Base-by-base conservation (phyloP, 2,329 filamentous ascomycete genomes). In the Geoglossum cookeanum region DNA sequence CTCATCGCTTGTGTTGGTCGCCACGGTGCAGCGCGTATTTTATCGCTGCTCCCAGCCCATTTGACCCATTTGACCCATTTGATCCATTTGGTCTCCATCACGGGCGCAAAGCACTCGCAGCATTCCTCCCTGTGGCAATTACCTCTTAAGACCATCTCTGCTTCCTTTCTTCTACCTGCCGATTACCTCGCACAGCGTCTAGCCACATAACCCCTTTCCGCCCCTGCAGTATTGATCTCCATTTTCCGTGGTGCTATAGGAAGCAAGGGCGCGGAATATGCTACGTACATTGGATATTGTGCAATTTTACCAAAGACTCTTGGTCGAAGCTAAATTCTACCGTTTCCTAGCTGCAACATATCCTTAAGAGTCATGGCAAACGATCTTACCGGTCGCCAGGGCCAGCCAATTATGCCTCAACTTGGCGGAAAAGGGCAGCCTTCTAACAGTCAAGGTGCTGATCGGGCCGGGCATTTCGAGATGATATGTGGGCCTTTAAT, bases 401-500 rank as follows among this genome's bases (percentile, higher is more conserved):
- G 13, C n/a, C 42, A 45, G n/a, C n/a, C n/a, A 45, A 9, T 22
- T 45, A 45, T 45, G 42, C n/a, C 39, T 7, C 42, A 45, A 6
- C 15, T 13, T 22, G 4, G n/a, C 3, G 17, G 22, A 22, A 1
- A 9, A 45, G 5, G 17, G n/a, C 42, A 4, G 42, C 15, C 27
- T 33, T 32, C 49, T 2, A 37, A 9, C 32, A 27, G 15, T 37
- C 4, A 22, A 22, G 49, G 49, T 22, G 13, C 4, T 3, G 15
- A 17, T 6, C 30, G 49, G 27, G 37, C 33, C 8, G n/a, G 27
- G 22, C 6, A 27, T 22, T 53, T 73, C 64, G 79, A 85, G 60
- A 76, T 89, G 32, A 73, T 84, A 13, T 83, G 79, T 63, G 86
- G 86, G 0, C 86, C 86, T 22, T 71, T 91, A 61, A 71, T 91